phyloP scores from a whole-genome alignment of 2,329 filamentous ascomycete species.

The Cercospora sp. region DNA sequence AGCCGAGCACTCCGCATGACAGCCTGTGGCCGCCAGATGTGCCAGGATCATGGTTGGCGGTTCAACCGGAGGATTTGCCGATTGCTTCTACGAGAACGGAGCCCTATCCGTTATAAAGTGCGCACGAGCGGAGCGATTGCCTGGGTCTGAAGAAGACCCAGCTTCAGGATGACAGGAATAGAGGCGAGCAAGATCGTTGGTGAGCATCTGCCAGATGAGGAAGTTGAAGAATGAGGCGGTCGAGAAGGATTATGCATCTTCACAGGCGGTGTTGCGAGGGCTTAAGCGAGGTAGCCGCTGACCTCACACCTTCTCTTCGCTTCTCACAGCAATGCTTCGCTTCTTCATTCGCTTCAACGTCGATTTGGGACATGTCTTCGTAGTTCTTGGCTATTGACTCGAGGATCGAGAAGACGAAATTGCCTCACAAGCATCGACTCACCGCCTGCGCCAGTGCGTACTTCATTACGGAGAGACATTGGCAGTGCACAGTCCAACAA shows the following conservation, averaged over 20 bases:
- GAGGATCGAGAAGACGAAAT: neutral
- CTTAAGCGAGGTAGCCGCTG: neutral
- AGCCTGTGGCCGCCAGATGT: neutral
- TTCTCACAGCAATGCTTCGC: neutral
- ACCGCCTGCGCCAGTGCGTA: neutral
- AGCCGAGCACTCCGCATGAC: neutral
- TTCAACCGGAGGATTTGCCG: neutral
- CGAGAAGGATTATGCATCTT: neutral
- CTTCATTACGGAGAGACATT: neutral
- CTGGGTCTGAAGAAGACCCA: neutral
- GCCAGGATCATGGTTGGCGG: neutral
- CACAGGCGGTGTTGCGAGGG: neutral
- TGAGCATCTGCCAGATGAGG: neutral
- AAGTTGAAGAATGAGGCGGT: neutral
- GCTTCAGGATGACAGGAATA: neutral
- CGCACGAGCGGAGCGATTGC: neutral
- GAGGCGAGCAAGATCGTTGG: neutral
- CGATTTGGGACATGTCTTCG: neutral
- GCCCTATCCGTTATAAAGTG: neutral
- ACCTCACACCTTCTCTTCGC: neutral
- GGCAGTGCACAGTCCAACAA: neutral
- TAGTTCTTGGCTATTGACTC: neutral
- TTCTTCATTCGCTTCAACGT: neutral
- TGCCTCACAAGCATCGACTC: neutral
- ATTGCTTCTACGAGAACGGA: neutral